phyloP scores from a whole-genome alignment of 169 alveolate genomes.

The Eimeria nieschulzi region DNA sequence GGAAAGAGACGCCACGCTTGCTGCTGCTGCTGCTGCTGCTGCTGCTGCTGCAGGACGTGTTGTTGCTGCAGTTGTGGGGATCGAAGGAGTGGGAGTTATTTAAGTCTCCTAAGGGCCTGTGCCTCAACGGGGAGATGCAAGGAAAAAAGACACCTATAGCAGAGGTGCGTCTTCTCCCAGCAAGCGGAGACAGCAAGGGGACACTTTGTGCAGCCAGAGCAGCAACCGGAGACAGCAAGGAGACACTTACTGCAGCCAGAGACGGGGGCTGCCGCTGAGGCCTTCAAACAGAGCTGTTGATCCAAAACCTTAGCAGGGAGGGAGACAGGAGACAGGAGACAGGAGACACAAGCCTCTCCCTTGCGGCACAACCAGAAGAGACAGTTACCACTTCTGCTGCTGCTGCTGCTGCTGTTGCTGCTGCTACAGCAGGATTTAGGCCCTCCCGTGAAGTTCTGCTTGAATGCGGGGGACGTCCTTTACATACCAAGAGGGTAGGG shows the following conservation, averaged over 20 bases:
- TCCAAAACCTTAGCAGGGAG: no score
- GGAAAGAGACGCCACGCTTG: neutral
- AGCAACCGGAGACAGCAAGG: no score
- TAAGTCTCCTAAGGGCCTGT: constrained; percentile 6
- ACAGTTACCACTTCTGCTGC: neutral
- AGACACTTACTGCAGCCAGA: no score
- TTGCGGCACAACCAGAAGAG: no score
- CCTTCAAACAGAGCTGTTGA: no score
- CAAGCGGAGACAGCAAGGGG: no score
- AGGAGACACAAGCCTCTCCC: no score
- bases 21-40: constrained; percentile 12
- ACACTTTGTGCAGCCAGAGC: no score
- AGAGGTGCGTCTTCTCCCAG: neutral
- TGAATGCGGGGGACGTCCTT: constrained; percentile 70
- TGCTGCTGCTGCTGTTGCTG: constrained; percentile 41
- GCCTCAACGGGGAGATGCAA: constrained; percentile 67
- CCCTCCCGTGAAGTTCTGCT: constrained; percentile 5
- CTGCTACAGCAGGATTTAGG: constrained; percentile 47
- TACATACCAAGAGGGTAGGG: constrained; percentile 76
- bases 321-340: no score
- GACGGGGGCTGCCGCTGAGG: no score
- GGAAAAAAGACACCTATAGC: constrained; percentile 63
- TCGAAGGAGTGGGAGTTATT: constrained; percentile 67
- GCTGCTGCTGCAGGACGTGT: constrained; percentile 65
- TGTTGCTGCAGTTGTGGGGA: constrained; percentile 74